Evolutionary conservation across 2,329 filamentous ascomycete genomes (phyloP).

Genomic region (Arthroderma sp.): DNA sequence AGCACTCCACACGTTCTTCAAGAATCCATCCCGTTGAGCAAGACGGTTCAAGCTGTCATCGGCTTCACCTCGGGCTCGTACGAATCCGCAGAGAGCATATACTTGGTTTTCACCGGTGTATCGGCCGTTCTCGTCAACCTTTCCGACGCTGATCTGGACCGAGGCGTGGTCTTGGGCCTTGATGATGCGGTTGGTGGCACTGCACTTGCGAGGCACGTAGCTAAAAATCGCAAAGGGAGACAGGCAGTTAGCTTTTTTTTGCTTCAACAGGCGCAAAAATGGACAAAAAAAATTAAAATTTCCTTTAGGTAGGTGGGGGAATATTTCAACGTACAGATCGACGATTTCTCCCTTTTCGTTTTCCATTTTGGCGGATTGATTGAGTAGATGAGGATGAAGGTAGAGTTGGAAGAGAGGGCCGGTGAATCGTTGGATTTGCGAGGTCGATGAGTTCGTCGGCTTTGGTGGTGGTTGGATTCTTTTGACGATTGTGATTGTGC

Average conservation of each 20-base stretch:
- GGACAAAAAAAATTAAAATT: neutral
- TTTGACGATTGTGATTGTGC: constrained; percentile 10
- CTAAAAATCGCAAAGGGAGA: constrained; percentile 32
- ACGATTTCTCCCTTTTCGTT: constrained; percentile 99
- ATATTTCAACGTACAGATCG: constrained; percentile 65
- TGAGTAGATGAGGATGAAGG: constrained; percentile 15
- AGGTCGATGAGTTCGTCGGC: neutral
- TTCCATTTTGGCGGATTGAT: constrained; percentile 65
- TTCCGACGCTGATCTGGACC: constrained; percentile 91
- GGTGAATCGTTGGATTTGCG: constrained; percentile 1
- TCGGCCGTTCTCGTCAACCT: constrained; percentile 97
- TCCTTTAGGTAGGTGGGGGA: neutral
- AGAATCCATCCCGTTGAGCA: constrained; percentile 84
- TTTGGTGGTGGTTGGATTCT: constrained; percentile 6
- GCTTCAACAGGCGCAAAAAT: neutral
- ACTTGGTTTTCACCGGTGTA: constrained; percentile 95
- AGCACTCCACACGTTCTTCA: constrained; percentile 94
- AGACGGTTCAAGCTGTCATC: constrained; percentile 95
- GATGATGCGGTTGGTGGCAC: constrained; percentile 98
- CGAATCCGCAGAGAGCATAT: constrained; percentile 95
- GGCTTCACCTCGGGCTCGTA: constrained; percentile 93
- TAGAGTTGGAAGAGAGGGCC: constrained; percentile 4
- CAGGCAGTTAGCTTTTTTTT: neutral
- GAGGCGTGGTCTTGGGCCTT: constrained; percentile 99
- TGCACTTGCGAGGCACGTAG: constrained; percentile 98